Percentiles rank a stretch among this genome's conserved stretches.
Conservation (phyloP, 768 basidiomycete species). For the Pisolithus albus region DNA sequence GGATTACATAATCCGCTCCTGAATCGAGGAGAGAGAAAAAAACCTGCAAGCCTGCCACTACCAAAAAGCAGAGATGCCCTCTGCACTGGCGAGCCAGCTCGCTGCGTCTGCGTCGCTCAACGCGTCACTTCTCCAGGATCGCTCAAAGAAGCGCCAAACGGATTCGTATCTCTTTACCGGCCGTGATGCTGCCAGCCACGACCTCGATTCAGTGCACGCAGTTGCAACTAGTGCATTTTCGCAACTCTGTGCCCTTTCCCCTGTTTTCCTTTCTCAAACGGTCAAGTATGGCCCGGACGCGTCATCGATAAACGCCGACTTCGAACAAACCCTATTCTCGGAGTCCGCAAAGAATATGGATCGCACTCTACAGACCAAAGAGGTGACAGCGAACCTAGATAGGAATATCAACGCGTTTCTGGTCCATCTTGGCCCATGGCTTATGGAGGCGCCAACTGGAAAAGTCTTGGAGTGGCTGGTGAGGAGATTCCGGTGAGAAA, state of each 20-base stretch:
- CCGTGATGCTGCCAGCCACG: constrained; percentile 75
- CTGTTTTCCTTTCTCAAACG: constrained; percentile 32
- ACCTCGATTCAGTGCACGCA: constrained; percentile 80
- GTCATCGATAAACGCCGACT: constrained; percentile 29
- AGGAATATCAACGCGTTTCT: constrained; percentile 54
- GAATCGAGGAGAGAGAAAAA: too few relatives aligned
- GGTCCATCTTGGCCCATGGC: constrained; percentile 66
- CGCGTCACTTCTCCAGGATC: constrained; percentile 59
- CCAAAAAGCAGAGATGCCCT: constrained; percentile 35
- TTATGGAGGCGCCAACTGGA: constrained; percentile 73
- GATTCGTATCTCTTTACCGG: constrained; percentile 88
- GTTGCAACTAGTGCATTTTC: constrained; percentile 73
- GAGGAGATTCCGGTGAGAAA: constrained; percentile 73
- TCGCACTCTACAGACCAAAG: constrained; percentile 63
- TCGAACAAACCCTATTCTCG: constrained; percentile 72
- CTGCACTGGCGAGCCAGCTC: constrained; percentile 77
- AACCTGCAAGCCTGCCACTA: too few relatives aligned
- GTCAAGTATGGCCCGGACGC: constrained; percentile 12
- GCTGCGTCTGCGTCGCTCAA: constrained; percentile 76
- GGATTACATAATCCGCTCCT: too few relatives aligned
- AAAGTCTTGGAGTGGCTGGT: constrained; percentile 95
- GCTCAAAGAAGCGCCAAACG: constrained; percentile 49
- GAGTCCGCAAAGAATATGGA: constrained; percentile 70
- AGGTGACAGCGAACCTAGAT: constrained; percentile 62
- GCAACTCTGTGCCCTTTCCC: constrained; percentile 59